Evolutionary conservation across 2,329 filamentous ascomycete genomes (phyloP), one percentile per base, ranked within the genome.

Genomic region (Apiospora marii): DNA sequence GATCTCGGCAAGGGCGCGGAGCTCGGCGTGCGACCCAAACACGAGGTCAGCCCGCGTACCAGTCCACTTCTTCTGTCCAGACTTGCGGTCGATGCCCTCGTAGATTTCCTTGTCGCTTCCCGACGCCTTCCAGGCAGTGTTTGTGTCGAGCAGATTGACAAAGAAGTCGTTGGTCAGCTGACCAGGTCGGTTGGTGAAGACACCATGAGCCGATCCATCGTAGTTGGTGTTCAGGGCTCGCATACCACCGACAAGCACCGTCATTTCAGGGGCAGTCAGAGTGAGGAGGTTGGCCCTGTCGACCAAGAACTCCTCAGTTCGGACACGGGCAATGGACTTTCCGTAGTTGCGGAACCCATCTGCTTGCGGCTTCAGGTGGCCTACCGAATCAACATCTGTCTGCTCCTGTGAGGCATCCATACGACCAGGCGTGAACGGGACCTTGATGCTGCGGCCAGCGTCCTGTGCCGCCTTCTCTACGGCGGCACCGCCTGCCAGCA

Each of bases 281-380:
- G 87, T 92, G 19, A 95, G 89, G 22, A 93, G 89, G 74, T 93
- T 85, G 1, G 93, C 93, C 74, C 86, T 87, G 87, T 95, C 93
- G 68, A 95, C 86, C 24, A 95, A 88, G 79, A 90, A 87, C 78
- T 93, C 88, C 84, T 95, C 93, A 10, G 89, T 87, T 76, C 86
- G 87, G 46, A 91, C 91, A 53, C 91, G 90, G 1, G 82, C 73
- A 4, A 87, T 90, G 1, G 88, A 88, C 75, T 88, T 85, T 78
- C 92, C 92, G 80, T 93, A 94, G 88, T 93, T 95, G 79, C 93
- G 92, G 92, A 95, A 95, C 5, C 92, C 92, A 74, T 95, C 93
- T 22, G 87, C 88, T 41, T 85, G 76, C 1, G 93, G 92, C 85
- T 94, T 88, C 34, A 95, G 88, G 83, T 92, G 86, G 72, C 80